A percentile compares a stretch with the other conserved stretches of the same genome.
phyloP scores from a whole-genome alignment of 305 asterid species.

The Nicotiana rustica region DNA sequence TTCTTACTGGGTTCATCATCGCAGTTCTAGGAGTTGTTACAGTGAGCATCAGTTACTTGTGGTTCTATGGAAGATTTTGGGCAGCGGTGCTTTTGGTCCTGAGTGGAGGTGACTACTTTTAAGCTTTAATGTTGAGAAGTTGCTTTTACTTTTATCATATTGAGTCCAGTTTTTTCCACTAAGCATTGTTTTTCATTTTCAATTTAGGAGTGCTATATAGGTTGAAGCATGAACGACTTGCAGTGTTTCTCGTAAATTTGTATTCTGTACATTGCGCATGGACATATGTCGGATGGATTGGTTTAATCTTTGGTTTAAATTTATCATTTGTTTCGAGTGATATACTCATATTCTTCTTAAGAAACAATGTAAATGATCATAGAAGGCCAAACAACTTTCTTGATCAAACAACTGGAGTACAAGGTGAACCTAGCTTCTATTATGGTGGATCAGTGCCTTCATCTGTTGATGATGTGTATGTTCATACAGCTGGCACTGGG shows the following conservation, averaged over 20 bases:
- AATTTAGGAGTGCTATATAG: constrained; percentile 73
- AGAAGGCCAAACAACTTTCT: constrained; percentile 55
- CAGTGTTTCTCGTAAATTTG: constrained; percentile 64
- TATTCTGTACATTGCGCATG: constrained; percentile 85
- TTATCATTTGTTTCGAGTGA: constrained; percentile 48
- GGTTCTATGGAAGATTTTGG: no score
- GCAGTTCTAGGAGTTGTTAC: no score
- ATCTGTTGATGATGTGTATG: constrained; percentile 50
- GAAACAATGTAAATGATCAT: constrained; percentile 38
- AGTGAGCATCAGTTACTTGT: no score
- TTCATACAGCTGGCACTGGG: constrained; percentile 58
- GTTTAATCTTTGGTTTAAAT: constrained; percentile 73
- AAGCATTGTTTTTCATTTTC: constrained; percentile 34
- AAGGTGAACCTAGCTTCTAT: constrained; percentile 58
- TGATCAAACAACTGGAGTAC: constrained; percentile 67
- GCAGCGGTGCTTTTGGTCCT: no score
- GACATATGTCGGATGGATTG: constrained; percentile 82
- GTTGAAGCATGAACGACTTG: constrained; percentile 65
- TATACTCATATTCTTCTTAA: no score
- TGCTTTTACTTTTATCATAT: no score
- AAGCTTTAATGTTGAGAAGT: no score
- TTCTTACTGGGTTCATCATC: constrained; percentile 41
- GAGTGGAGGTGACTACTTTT: no score
- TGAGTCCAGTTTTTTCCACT: neutral
- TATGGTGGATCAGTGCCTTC: constrained; percentile 59